Conservation (phyloP, 2,329 filamentous ascomycete genomes). For the Fusarium miscanthi region DNA sequence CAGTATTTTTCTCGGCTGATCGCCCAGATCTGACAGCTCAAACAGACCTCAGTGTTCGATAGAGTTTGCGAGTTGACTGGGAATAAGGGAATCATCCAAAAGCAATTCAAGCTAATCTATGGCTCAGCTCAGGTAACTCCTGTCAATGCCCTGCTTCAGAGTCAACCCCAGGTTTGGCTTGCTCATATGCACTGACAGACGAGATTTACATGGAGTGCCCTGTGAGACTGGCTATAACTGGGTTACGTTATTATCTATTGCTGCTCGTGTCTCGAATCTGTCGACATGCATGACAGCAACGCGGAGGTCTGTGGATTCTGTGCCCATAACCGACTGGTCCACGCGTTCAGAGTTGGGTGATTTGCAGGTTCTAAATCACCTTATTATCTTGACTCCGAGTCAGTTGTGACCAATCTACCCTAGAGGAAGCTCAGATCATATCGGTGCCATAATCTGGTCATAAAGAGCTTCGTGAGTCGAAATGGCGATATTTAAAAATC, state of each 20-base stretch:
- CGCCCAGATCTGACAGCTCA: not conserved
- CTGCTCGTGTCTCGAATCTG: conserved; percentile 10
- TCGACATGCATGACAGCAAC: not conserved
- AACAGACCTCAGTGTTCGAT: not conserved
- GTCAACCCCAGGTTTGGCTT: not conserved
- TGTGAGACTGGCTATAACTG: conserved; percentile 15
- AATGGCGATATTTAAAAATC: not conserved
- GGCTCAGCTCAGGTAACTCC: not conserved
- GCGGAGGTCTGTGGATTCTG: conserved; percentile 15
- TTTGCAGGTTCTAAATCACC: not conserved
- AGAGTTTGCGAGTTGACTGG: not conserved
- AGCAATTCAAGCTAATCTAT: not conserved
- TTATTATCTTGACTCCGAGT: not conserved
- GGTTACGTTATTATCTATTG: conserved; percentile 1
- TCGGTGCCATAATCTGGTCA: not conserved
- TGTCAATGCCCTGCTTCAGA: not conserved
- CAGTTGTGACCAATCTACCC: not conserved
- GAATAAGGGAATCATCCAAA: not conserved
- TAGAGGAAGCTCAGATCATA: not conserved
- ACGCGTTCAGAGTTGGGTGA: not conserved
- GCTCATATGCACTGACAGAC: not conserved
- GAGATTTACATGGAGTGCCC: conserved; percentile 19
- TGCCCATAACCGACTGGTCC: conserved; percentile 9
- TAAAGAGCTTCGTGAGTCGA: not conserved
- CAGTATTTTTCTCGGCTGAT: conserved; percentile 7